These are phyloP conservation scores for Rhizopus delemar DNA, from an alignment of 371 early-diverging fungal genomes.

Conservation along the genomic window DNA sequence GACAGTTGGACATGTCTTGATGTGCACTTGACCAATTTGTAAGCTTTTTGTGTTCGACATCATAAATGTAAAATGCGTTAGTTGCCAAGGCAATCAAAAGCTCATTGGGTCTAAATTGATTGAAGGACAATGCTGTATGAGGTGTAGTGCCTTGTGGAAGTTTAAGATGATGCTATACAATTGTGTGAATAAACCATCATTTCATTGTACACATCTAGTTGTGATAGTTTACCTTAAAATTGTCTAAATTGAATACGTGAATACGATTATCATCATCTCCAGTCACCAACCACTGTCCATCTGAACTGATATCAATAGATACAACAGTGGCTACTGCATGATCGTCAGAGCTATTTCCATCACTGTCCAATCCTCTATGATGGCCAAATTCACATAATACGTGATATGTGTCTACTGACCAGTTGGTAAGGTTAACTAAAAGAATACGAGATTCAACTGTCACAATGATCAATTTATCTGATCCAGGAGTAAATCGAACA, in stretches of 20 bases:
- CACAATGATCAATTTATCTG: slow-evolving; percentile 62
- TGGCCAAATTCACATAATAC: slow-evolving; percentile 62
- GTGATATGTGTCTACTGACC: slow-evolving; percentile 54
- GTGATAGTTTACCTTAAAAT: slow-evolving; percentile 56
- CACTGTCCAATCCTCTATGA: slow-evolving; percentile 61
- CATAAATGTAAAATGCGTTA: slow-evolving; percentile 78
- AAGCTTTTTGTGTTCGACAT: slow-evolving; percentile 66
- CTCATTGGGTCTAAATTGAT: slow-evolving; percentile 58
- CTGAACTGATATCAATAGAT: slow-evolving; percentile 71
- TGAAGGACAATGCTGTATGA: slow-evolving; percentile 77
- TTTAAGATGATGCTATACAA: slow-evolving; percentile 60
- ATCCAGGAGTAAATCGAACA: slow-evolving; percentile 73
- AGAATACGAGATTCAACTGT: slow-evolving; percentile 67
- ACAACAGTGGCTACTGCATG: slow-evolving; percentile 59
- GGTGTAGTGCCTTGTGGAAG: slow-evolving; percentile 69
- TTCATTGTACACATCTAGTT: background rate
- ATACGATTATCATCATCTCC: slow-evolving; percentile 77
- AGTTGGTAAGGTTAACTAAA: slow-evolving; percentile 61
- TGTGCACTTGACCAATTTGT: slow-evolving; percentile 81
- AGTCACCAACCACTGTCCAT: slow-evolving; percentile 81
- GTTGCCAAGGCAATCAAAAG: slow-evolving; percentile 67
- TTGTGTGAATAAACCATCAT: slow-evolving; percentile 1
- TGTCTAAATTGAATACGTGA: slow-evolving; percentile 77
- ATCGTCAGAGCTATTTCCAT: slow-evolving; percentile 48
- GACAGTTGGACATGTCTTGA: slow-evolving; percentile 47